Conservation (phyloP, 2,329 filamentous ascomycete species). For the Dendryphion nanum region DNA sequence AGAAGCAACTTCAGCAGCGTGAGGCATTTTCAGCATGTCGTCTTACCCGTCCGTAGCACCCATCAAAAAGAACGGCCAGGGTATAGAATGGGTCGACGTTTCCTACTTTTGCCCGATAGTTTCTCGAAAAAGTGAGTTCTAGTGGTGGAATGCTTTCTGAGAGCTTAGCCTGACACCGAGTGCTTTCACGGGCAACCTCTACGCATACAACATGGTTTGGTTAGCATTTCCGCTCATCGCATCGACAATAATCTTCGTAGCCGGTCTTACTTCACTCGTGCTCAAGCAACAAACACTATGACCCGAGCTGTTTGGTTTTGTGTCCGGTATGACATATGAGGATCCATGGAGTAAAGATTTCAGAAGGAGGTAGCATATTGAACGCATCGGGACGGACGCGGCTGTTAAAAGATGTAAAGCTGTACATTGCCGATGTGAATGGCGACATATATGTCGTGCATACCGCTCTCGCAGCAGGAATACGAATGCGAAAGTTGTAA, state of each 20-base stretch:
- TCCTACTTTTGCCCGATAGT: no score
- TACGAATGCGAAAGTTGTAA: slow-evolving; percentile 25
- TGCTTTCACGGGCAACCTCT: no score
- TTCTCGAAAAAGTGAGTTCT: no score
- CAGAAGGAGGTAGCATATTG: slow-evolving; percentile 26
- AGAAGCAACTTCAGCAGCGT: no score
- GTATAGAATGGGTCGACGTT: no score
- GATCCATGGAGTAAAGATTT: slow-evolving; percentile 30
- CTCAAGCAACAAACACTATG: slow-evolving; percentile 28
- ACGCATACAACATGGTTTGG: slow-evolving; percentile 32
- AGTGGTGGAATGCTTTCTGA: no score
- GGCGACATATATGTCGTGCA: slow-evolving; percentile 31
- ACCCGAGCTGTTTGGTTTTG: slow-evolving; percentile 36
- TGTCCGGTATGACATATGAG: slow-evolving; percentile 39
- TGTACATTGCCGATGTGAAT: slow-evolving; percentile 31
- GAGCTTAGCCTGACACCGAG: no score
- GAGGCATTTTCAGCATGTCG: no score
- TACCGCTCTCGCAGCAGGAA: slow-evolving; percentile 35
- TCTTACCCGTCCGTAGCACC: no score
- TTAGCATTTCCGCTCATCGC: slow-evolving; percentile 21
- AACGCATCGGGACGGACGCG: slow-evolving; percentile 35
- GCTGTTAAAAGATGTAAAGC: slow-evolving; percentile 29
- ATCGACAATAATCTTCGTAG: slow-evolving; percentile 17
- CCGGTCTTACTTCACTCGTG: slow-evolving; percentile 15
- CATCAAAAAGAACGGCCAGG: no score